phyloP scores from a whole-genome alignment of 768 basidiomycete species.

The Mycena vitilis region DNA sequence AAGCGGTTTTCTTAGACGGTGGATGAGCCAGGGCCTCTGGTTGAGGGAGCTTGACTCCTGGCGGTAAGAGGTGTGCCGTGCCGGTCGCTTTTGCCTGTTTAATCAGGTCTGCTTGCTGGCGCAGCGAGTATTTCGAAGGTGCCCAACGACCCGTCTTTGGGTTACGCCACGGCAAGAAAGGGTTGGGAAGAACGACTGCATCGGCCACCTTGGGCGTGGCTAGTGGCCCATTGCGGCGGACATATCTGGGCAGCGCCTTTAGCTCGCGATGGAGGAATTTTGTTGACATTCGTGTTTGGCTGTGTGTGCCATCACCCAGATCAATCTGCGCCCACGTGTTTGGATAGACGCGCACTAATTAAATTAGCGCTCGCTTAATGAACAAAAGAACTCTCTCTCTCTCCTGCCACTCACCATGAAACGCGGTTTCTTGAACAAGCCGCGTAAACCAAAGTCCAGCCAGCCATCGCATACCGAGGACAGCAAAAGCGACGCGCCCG shows the following conservation, averaged over 20 bases:
- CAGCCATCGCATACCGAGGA: not conserved
- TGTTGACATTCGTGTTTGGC: conserved; percentile 43
- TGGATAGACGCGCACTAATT: not conserved
- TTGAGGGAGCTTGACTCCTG: conserved; percentile 67
- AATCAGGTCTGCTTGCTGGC: conserved; percentile 82
- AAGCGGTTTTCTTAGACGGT: not conserved
- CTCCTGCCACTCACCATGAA: conserved; percentile 10
- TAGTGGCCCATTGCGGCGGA: conserved; percentile 52
- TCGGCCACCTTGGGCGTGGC: conserved; percentile 38
- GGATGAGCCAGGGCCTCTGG: conserved; percentile 37
- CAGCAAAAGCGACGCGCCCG: not conserved
- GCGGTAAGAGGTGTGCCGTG: conserved; percentile 71
- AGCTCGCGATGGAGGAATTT: conserved; percentile 62
- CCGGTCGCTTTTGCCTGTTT: conserved; percentile 72
- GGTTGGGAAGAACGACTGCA: conserved; percentile 62
- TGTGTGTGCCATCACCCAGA: not conserved
- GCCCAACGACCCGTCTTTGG: conserved; percentile 73
- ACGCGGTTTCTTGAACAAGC: conserved; percentile 26
- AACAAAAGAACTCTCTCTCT: too few relatives aligned
- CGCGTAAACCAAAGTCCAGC: not conserved
- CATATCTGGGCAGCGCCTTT: conserved; percentile 49
- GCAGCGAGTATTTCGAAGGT: conserved; percentile 76
- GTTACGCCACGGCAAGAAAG: conserved; percentile 76
- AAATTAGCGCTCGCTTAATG: too few relatives aligned
- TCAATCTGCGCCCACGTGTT: not conserved